Conservation (phyloP, 2,329 filamentous ascomycete species). For the Pseudogymnoascus verrucosus region DNA sequence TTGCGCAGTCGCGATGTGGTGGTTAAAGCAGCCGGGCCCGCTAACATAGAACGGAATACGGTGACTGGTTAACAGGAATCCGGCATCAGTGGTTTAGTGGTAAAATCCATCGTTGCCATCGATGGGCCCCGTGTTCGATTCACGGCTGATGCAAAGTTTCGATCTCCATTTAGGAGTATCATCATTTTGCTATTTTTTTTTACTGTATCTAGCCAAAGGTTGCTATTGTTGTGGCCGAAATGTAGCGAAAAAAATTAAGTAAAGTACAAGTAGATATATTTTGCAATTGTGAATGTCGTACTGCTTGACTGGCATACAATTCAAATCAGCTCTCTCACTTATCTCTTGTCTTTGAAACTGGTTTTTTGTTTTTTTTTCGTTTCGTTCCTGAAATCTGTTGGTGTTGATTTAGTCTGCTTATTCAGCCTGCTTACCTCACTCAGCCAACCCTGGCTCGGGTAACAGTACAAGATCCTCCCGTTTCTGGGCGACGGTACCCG, state of each 20-base stretch:
- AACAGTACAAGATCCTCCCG: not conserved
- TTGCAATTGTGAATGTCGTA: not conserved
- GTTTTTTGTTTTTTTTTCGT: not conserved
- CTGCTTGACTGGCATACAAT: not conserved
- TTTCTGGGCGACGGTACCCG: not conserved
- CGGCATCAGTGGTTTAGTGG: slow-evolving; percentile 5
- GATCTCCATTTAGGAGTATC: not conserved
- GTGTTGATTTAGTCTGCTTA: not conserved
- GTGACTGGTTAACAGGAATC: not conserved
- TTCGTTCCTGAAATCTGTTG: not conserved
- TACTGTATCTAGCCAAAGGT: not conserved
- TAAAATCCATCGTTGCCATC: slow-evolving; percentile 31
- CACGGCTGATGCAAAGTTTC: slow-evolving; percentile 16
- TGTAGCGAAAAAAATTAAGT: not conserved
- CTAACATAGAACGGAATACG: too few relatives aligned
- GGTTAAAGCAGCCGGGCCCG: too few relatives aligned
- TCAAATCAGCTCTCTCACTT: not conserved
- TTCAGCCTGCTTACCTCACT: not conserved
- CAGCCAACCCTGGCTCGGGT: not conserved
- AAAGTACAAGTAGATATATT: not conserved
- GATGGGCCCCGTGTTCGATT: slow-evolving; percentile 31
- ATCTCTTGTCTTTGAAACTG: not conserved
- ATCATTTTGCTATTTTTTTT: not conserved
- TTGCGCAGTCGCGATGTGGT: not conserved
- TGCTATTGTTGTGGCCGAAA: not conserved